These are phyloP conservation scores for Paramarasmius palmivorus DNA, from an alignment of 1,284 basidiomycete genomes.

Conservation along the genomic window DNA sequence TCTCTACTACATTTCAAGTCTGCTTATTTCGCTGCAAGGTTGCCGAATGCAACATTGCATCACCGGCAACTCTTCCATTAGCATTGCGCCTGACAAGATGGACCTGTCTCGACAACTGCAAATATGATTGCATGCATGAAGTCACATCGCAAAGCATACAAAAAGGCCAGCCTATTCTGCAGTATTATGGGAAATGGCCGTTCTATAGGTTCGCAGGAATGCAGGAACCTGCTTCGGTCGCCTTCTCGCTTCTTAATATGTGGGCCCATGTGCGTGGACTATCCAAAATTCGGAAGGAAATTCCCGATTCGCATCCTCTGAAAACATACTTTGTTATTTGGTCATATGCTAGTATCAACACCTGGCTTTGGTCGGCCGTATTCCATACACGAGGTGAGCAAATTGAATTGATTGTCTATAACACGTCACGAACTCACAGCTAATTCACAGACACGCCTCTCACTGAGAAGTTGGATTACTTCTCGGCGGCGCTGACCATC, in stretches of 20 bases:
- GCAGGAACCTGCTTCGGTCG: slow-evolving; percentile 93
- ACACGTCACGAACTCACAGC: neutral
- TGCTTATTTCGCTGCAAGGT: slow-evolving; percentile 12
- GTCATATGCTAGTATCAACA: slow-evolving; percentile 79
- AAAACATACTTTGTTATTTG: slow-evolving; percentile 69
- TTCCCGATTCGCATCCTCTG: slow-evolving; percentile 69
- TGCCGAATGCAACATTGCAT: slow-evolving; percentile 8
- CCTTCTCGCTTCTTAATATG: slow-evolving; percentile 87
- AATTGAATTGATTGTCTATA: too few species aligned
- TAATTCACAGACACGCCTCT: slow-evolving; percentile 63
- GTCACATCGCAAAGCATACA: slow-evolving; percentile 68
- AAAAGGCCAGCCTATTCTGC: slow-evolving; percentile 51
- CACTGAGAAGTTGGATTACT: slow-evolving; percentile 95
- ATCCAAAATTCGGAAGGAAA: slow-evolving; percentile 44
- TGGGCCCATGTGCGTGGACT: slow-evolving; percentile 67
- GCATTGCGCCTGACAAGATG: slow-evolving; percentile 58
- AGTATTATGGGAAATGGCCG: slow-evolving; percentile 97
- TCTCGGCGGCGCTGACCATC: slow-evolving; percentile 87
- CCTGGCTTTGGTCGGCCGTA: slow-evolving; percentile 91
- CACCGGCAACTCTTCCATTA: slow-evolving; percentile 36
- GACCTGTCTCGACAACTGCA: slow-evolving; percentile 89
- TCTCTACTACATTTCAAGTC: slow-evolving; percentile 8
- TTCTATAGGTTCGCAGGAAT: slow-evolving; percentile 85
- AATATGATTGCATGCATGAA: slow-evolving; percentile 86
- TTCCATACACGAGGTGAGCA: slow-evolving; percentile 88